phyloP scores from a whole-genome alignment of 2,329 filamentous ascomycete genomes.

The Scopulariopsis brevicaulis region DNA sequence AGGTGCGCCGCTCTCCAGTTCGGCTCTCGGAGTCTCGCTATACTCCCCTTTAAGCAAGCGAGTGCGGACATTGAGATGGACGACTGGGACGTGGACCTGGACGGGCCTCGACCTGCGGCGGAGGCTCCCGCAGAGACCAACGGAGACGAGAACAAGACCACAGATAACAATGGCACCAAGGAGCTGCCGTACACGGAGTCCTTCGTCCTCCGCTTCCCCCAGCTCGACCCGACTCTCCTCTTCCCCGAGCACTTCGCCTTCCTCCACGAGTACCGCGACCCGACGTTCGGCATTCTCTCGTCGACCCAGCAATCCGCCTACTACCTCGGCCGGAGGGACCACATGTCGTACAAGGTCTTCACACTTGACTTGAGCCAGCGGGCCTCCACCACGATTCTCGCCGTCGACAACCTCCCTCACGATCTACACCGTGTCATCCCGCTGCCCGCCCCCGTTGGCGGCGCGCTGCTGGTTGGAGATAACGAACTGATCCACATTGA shows the following conservation, averaged over 20 bases:
- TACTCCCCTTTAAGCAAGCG: constrained; percentile 76
- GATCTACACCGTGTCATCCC: constrained; percentile 77
- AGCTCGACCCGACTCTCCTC: constrained; percentile 76
- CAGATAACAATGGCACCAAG: constrained; percentile 30
- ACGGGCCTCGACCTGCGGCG: constrained; percentile 51
- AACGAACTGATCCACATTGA: constrained; percentile 95
- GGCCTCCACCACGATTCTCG: constrained; percentile 85
- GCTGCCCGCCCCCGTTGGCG: constrained; percentile 76
- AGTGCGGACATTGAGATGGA: constrained; percentile 81
- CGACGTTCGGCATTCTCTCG: constrained; percentile 90
- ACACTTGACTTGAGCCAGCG: constrained; percentile 88
- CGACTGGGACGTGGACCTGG: constrained; percentile 76
- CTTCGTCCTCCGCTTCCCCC: constrained; percentile 83
- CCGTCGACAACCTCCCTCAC: constrained; percentile 73
- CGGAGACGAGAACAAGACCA: constrained; percentile 19
- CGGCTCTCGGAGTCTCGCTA: constrained; percentile 76
- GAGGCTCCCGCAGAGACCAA: constrained; percentile 17
- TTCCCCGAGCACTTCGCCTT: constrained; percentile 90
- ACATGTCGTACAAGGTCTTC: constrained; percentile 85
- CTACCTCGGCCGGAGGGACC: constrained; percentile 73
- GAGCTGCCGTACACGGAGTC: constrained; percentile 68
- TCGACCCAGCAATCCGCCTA: constrained; percentile 63
- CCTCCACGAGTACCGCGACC: constrained; percentile 92
- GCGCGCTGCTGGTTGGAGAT: constrained; percentile 71
- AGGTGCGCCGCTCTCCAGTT: constrained; percentile 93